These are phyloP conservation scores for Diutina mesorugosa DNA, from an alignment of 1,139 yeast species.

Conservation along the genomic window DNA sequence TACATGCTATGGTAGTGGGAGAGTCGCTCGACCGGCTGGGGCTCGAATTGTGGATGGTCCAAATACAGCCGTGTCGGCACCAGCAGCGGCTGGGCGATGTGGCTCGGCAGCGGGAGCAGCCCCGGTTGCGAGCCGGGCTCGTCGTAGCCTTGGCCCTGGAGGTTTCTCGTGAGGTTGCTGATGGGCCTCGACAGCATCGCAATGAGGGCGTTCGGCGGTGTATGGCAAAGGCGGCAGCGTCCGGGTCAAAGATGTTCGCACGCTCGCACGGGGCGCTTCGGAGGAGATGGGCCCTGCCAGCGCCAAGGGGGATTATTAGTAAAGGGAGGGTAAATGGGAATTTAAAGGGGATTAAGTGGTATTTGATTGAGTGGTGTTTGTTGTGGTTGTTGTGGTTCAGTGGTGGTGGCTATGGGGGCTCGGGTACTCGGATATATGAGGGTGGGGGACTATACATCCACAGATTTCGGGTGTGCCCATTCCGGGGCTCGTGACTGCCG, in stretches of 20 bases:
- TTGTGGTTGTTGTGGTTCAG: no score
- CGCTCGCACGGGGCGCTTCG: not conserved
- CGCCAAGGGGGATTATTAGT: not conserved
- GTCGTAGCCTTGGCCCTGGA: not conserved
- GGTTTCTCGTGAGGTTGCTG: slow-evolving; percentile 1
- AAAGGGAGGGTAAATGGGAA: not conserved
- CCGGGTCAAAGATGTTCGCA: not conserved
- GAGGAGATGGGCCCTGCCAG: not conserved
- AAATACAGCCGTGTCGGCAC: not conserved
- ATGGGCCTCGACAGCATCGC: not conserved
- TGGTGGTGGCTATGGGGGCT: no score
- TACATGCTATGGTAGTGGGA: slow-evolving; percentile 1
- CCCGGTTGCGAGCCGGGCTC: not conserved
- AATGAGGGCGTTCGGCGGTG: not conserved
- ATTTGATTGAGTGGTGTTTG: not conserved
- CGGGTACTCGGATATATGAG: no score
- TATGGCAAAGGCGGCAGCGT: not conserved
- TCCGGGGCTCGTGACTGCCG: not conserved
- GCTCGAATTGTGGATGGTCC: not conserved
- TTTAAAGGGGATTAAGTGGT: no score
- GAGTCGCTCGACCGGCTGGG: not conserved
- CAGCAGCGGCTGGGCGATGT: not conserved
- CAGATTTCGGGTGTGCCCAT: not conserved
- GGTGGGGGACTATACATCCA: no score
- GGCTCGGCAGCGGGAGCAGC: not conserved